A percentile compares a stretch with the other conserved stretches of the same genome.
Evolutionary conservation across 2,329 filamentous ascomycete genomes (phyloP).

Genomic region (Hymenoscyphus scutula): DNA sequence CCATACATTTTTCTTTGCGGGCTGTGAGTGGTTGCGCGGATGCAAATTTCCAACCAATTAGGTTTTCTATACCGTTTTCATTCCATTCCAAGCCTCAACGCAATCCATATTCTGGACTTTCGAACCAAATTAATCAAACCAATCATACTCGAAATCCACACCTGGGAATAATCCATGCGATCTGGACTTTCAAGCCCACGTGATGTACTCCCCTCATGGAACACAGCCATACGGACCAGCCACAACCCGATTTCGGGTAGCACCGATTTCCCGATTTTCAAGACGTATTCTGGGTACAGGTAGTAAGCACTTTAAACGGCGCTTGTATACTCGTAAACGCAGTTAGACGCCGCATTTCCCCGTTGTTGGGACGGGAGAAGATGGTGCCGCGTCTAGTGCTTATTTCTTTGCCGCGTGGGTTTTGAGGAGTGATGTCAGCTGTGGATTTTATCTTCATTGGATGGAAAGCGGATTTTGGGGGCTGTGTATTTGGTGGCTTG

Average conservation of each 20-base stretch:
- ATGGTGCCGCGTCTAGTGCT: background rate
- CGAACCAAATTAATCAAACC: too few relatives aligned
- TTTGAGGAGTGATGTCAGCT: background rate
- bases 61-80: too few relatives aligned
- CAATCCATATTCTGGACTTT: too few relatives aligned
- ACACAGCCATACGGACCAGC: background rate
- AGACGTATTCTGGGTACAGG: background rate
- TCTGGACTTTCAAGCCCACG: background rate
- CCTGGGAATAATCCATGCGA: background rate
- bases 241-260: background rate
- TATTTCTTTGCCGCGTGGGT: background rate
- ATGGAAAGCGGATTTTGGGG: too few relatives aligned
- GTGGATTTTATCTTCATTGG: background rate
- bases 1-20: too few relatives aligned
- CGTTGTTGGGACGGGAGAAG: background rate
- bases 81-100: too few relatives aligned
- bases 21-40: too few relatives aligned
- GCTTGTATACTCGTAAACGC: background rate
- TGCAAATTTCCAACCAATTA: too few relatives aligned
- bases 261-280: background rate
- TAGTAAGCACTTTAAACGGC: background rate
- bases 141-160: background rate
- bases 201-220: background rate
- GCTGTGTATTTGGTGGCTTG: too few relatives aligned
- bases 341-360: background rate